Percentiles rank a stretch among this genome's conserved stretches.
These are phyloP conservation scores for Aureobasidium lini DNA, from an alignment of 2,329 filamentous ascomycete genomes.

Conservation along the genomic window DNA sequence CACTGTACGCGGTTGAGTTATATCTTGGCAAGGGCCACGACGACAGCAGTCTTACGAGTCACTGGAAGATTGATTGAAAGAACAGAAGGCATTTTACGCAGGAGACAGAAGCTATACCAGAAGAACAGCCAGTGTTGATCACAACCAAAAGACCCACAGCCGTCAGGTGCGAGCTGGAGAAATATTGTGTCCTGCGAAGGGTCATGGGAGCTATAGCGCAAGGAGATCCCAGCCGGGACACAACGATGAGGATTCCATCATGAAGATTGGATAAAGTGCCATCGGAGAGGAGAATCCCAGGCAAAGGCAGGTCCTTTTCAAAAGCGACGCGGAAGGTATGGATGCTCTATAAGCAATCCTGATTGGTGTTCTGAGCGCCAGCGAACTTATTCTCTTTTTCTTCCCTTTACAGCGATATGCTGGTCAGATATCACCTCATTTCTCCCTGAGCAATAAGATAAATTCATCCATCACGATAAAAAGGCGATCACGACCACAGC, in stretches of 20 bases:
- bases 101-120: neutral
- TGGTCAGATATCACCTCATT: neutral
- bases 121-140: neutral
- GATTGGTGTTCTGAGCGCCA: neutral
- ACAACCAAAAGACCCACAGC: neutral
- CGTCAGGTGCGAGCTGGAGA: neutral
- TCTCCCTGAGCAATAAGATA: neutral
- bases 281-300: neutral
- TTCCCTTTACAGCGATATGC: neutral
- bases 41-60: constrained; percentile 62
- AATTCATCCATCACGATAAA: neutral
- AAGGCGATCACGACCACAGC: neutral
- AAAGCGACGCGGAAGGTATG: constrained; percentile 1
- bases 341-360: neutral
- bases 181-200: neutral
- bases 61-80: constrained; percentile 87
- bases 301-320: neutral
- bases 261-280: neutral
- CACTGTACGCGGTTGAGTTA: constrained; percentile 80
- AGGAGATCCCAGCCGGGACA: neutral
- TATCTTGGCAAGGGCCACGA: constrained; percentile 78
- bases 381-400: neutral
- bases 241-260: neutral
- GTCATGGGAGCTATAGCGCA: neutral
- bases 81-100: neutral